Evolutionary conservation across 2,329 filamentous ascomycete genomes (phyloP), one percentile per base, ranked within the genome.

Genomic region (Microdochium nivale): DNA sequence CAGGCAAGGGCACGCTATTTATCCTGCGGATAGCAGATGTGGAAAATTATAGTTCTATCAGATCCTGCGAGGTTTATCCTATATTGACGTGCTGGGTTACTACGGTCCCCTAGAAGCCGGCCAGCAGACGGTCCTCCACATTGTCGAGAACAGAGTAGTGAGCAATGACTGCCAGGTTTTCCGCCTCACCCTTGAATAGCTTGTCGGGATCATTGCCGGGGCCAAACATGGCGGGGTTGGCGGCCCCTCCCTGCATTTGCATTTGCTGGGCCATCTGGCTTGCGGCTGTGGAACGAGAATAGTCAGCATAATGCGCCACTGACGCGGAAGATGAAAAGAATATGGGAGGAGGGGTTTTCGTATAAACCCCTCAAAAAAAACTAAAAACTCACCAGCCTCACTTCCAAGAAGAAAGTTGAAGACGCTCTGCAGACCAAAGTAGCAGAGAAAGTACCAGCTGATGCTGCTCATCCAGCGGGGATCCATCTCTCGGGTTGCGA

Each of bases 401-500:
- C 87, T 95, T 9, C 94, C 94, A 14, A 99, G 79, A 49, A 99
- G 85, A 68, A 96, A 97, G 65, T 94, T 95, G 69, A 99, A 99
- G 53, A 99, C 91, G 51, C 92, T 90, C 69, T 97, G 92, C 53
- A 99, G 77, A 47, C 95, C 94, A 67, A 99, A 97, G 57, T 99
- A 84, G 64, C 95, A 97, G 59, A 99, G 74, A 66, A 99, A 97
- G 75, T 99, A 99, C 91, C 94, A 99, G 54, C 90, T 96, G 69
- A 99, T 84, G 70, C 90, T 96, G 1, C 91, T 96, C 72, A 99
- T 96, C 94, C 94, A 99, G 70, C 92, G 82, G 11, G 96, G 94
- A 65, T 99, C 95, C 74, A 99, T 85, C 67, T 99, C 94, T 63
- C 86, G 87, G 25, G 95, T 99, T 57, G 90, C 90, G 46, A 99